A percentile compares a stretch with the other conserved stretches of the same genome.
Evolutionary conservation across 2,329 filamentous ascomycete genomes (phyloP).

Genomic region (Colletotrichum higginsianum): DNA sequence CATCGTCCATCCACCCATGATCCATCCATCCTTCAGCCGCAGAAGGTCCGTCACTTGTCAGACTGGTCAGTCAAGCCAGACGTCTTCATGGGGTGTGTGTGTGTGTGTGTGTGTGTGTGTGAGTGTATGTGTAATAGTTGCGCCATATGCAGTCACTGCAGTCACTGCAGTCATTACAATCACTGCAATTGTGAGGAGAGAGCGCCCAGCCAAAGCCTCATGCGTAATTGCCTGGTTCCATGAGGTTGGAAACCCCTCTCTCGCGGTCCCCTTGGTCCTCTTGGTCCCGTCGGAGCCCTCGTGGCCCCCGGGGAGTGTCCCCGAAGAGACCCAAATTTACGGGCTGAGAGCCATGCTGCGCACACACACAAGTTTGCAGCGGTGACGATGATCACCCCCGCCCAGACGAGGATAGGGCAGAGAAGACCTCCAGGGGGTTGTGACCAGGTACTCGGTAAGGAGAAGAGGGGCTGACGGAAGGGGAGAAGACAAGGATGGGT

Average conservation of each 20-base stretch:
- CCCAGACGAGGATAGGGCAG: constrained; percentile 11
- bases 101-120: background rate
- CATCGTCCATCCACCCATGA: too few species aligned
- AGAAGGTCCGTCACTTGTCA: background rate
- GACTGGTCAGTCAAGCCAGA: background rate
- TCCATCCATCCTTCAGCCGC: background rate
- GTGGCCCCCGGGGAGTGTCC: background rate
- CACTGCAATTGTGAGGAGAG: too few species aligned
- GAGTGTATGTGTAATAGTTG: background rate
- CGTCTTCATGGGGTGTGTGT: background rate
- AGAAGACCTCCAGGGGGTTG: background rate
- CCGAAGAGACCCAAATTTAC: background rate
- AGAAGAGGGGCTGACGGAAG: background rate
- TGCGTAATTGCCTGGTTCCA: background rate
- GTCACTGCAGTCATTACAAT: too few species aligned
- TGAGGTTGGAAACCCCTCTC: background rate
- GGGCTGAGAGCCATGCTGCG: background rate
- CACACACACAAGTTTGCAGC: background rate
- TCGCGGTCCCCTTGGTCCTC: too few species aligned
- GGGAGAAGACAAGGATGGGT: constrained; percentile 3
- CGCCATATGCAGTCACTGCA: background rate
- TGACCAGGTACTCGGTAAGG: constrained; percentile 9
- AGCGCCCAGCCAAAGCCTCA: background rate
- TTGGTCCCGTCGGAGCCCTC: too few species aligned
- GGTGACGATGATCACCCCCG: constrained; percentile 18